These are phyloP conservation scores for Colletotrichum higginsianum DNA, from an alignment of 2,329 filamentous ascomycete species.

Conservation along the genomic window DNA sequence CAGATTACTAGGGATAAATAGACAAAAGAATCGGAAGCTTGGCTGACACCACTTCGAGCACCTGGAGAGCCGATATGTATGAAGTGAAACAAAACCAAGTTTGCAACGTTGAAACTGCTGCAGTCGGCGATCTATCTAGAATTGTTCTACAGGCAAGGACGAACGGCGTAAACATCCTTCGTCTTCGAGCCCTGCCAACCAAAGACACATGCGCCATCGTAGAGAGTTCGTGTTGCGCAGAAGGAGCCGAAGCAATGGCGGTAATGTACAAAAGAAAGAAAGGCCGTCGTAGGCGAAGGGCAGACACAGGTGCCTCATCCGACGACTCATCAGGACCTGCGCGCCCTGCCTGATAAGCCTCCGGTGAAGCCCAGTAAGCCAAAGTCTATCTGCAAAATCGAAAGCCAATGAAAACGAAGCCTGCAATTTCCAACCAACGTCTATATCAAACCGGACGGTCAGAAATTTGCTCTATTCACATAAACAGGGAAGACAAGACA, in stretches of 20 bases:
- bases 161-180: not conserved
- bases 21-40: not conserved
- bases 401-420: slow-evolving; percentile 15
- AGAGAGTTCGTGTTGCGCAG: not conserved
- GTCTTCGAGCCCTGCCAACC: not conserved
- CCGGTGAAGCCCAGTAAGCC: slow-evolving; percentile 31
- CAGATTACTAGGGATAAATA: no score
- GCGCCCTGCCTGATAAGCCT: slow-evolving; percentile 11
- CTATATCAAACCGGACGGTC: slow-evolving; percentile 17
- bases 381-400: slow-evolving; percentile 20
- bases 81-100: not conserved
- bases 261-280: slow-evolving; percentile 14
- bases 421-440: slow-evolving; percentile 31
- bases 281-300: slow-evolving; percentile 14
- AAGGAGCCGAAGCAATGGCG: not conserved
- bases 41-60: not conserved
- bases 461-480: not conserved
- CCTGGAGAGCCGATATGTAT: no score
- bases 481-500: no score
- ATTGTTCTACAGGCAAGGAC: not conserved
- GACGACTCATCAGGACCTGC: not conserved
- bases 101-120: not conserved
- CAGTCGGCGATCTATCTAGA: not conserved
- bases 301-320: not conserved
- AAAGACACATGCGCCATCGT: not conserved